phyloP scores from a whole-genome alignment of 345 rosid species.

The Brassica cretica region DNA sequence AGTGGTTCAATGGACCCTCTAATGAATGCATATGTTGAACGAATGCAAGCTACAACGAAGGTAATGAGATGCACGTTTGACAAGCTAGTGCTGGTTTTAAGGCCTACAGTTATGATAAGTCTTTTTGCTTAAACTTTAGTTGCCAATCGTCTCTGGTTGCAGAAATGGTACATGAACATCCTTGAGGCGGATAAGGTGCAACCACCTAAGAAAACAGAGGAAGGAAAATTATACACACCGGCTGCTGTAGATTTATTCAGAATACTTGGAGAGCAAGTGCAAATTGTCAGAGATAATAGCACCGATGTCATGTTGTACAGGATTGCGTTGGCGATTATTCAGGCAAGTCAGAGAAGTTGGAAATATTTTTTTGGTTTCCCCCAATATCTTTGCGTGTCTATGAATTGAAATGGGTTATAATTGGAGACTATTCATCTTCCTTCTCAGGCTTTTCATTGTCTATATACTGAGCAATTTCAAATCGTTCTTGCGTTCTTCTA shows the following conservation, averaged over 20 bases:
- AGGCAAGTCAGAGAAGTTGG: slow-evolving; percentile 55
- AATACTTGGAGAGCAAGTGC: slow-evolving; percentile 98
- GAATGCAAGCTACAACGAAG: slow-evolving; percentile 99
- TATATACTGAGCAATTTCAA: background rate
- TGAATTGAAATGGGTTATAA: slow-evolving; percentile 16
- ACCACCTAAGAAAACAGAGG: slow-evolving; percentile 97
- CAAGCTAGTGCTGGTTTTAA: slow-evolving; percentile 1
- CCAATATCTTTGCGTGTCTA: slow-evolving; percentile 12
- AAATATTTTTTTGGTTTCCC: slow-evolving; percentile 2
- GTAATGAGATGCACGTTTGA: slow-evolving; percentile 44
- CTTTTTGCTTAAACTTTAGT: slow-evolving; percentile 6
- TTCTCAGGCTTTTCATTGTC: slow-evolving; percentile 1
- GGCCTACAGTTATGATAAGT: background rate
- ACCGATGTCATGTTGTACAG: slow-evolving; percentile 96
- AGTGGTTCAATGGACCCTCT: slow-evolving; percentile 99
- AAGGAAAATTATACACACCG: slow-evolving; percentile 97
- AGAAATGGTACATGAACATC: slow-evolving; percentile 99
- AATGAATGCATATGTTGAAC: slow-evolving; percentile 95
- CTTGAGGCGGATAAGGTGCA: slow-evolving; percentile 96
- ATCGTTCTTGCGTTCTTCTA: slow-evolving; percentile 6
- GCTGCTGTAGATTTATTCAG: slow-evolving; percentile 99
- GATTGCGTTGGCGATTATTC: slow-evolving; percentile 89
- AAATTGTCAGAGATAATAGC: slow-evolving; percentile 96
- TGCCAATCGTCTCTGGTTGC: slow-evolving; percentile 32
- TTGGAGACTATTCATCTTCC: background rate